Conservation (phyloP, 257 asterid species). For the Solanum okadae region DNA sequence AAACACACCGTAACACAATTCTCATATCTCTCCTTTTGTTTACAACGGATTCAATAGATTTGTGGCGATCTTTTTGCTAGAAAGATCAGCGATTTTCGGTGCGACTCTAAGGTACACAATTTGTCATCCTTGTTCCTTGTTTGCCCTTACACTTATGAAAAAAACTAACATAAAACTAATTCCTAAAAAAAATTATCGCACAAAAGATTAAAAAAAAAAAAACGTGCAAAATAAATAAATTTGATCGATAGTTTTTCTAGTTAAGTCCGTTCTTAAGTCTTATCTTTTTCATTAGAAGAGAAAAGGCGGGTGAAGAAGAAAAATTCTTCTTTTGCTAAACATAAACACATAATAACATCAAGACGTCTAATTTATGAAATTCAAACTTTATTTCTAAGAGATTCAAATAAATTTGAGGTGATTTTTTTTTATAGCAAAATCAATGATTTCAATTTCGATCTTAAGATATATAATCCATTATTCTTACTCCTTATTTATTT, state of each 20-base stretch:
- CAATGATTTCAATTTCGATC: background rate
- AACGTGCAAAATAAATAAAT: too few relatives aligned
- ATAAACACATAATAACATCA: too few relatives aligned
- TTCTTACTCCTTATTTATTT: background rate
- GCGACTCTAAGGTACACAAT: background rate
- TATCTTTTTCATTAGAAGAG: background rate
- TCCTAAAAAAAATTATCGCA: too few relatives aligned
- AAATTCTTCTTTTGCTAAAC: background rate
- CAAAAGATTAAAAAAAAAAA: too few relatives aligned
- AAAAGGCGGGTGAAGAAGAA: too few relatives aligned
- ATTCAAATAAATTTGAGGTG: too few relatives aligned
- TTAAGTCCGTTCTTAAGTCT: background rate
- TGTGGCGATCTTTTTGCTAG: background rate
- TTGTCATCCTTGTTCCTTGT: background rate
- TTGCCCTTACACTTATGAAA: background rate
- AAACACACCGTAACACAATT: too few relatives aligned
- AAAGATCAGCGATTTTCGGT: too few relatives aligned
- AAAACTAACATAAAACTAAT: background rate
- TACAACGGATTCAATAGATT: background rate
- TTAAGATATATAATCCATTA: too few relatives aligned
- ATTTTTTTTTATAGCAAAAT: too few relatives aligned
- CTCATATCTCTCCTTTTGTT: too few relatives aligned
- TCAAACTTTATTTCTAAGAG: background rate
- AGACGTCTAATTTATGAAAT: background rate
- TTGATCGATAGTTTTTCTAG: background rate